Evolutionary conservation across 306 rosid species (phyloP).

Genomic region (Neltuma alba): DNA sequence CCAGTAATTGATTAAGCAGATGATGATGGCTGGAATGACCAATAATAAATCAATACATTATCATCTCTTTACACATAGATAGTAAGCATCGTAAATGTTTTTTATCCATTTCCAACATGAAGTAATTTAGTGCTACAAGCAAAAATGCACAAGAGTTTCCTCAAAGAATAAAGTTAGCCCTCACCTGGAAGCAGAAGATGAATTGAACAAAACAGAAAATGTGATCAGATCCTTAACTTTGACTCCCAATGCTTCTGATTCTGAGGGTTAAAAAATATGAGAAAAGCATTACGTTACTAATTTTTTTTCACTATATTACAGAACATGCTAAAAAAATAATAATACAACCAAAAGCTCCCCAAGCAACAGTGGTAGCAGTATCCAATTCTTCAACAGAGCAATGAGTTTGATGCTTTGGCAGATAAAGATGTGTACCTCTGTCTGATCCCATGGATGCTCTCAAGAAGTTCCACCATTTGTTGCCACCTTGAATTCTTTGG

Average conservation of each 20-base stretch:
- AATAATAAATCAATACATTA: neutral
- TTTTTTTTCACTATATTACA: neutral
- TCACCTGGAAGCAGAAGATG: conserved; percentile 45
- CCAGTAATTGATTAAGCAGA: conserved; percentile 22
- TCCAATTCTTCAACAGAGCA: conserved; percentile 24
- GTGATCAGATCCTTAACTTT: conserved; percentile 47
- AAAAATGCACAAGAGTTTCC: conserved; percentile 18
- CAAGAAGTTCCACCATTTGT: conserved; percentile 73
- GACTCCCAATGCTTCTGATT: conserved; percentile 48
- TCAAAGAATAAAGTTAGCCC: conserved; percentile 7
- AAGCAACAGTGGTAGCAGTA: neutral
- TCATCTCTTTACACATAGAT: conserved; percentile 3
- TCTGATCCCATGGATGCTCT: conserved; percentile 60
- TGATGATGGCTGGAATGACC: conserved; percentile 11
- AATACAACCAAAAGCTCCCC: neutral
- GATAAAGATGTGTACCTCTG: conserved; percentile 57
- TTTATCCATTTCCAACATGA: conserved; percentile 22
- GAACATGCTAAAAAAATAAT: neutral
- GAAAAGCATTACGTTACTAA: conserved; percentile 14
- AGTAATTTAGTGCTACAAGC: neutral
- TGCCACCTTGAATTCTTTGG: conserved; percentile 66
- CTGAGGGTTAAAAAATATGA: conserved; percentile 40
- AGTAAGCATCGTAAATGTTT: conserved; percentile 18
- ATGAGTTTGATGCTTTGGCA: conserved; percentile 6
- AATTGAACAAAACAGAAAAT: conserved; percentile 32